These are phyloP conservation scores for Macrophomina tecta DNA, from an alignment of 2,329 filamentous ascomycete genomes.

Conservation along the genomic window DNA sequence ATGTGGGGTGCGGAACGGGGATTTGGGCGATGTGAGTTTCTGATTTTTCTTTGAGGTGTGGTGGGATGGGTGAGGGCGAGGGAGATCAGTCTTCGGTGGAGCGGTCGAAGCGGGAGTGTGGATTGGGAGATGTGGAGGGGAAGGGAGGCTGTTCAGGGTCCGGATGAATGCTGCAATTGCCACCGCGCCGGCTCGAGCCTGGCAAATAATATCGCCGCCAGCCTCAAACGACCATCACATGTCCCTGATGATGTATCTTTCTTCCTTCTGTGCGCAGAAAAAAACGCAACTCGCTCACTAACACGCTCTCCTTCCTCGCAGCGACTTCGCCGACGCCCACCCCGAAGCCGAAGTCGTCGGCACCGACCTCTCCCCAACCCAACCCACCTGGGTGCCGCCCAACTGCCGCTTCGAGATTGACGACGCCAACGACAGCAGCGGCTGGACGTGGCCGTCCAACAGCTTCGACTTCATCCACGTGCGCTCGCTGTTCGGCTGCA, in stretches of 20 bases:
- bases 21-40: slow-evolving; percentile 29
- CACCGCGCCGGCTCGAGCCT: too few relatives aligned
- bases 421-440: slow-evolving; percentile 43
- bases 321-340: slow-evolving; percentile 32
- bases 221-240: too few relatives aligned
- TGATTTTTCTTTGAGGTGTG: too few relatives aligned
- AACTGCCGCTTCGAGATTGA: slow-evolving; percentile 57
- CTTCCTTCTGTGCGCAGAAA: too few relatives aligned
- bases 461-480: slow-evolving; percentile 55
- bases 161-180: too few relatives aligned
- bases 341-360: slow-evolving; percentile 52
- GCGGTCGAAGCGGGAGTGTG: too few relatives aligned
- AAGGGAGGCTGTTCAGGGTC: too few relatives aligned
- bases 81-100: too few relatives aligned
- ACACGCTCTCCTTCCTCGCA: background rate
- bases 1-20: slow-evolving; percentile 29
- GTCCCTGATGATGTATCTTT: too few relatives aligned
- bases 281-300: background rate
- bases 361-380: slow-evolving; percentile 53
- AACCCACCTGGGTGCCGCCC: slow-evolving; percentile 49
- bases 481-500: slow-evolving; percentile 34
- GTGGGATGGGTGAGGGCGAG: too few relatives aligned
- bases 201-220: too few relatives aligned
- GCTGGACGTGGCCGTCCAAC: slow-evolving; percentile 40
- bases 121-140: too few relatives aligned